Evolutionary conservation across 2,329 filamentous ascomycete species (phyloP).

Genomic region (Cladosporium sp.): DNA sequence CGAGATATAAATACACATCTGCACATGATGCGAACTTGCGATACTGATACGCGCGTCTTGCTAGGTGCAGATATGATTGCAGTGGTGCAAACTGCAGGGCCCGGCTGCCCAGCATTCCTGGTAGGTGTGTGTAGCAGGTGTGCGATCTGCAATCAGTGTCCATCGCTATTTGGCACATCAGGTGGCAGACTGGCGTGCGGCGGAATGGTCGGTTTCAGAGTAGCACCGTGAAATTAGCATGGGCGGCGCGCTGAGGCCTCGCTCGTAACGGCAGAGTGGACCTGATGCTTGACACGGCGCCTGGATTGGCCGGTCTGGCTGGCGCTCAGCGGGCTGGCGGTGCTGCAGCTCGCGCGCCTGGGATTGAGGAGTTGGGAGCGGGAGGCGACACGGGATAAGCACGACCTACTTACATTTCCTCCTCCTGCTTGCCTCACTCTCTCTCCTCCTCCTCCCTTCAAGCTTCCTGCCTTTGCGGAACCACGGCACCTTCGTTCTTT

Average conservation of each 20-base stretch:
- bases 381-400: background rate
- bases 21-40: background rate
- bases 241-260: background rate
- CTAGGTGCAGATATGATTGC: background rate
- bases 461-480: background rate
- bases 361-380: background rate
- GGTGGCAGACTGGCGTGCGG: background rate
- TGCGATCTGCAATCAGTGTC: background rate
- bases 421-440: conserved; percentile 10
- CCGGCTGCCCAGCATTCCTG: background rate
- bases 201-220: background rate
- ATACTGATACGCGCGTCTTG: background rate
- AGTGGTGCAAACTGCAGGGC: background rate
- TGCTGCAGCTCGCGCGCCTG: background rate
- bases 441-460: conserved; percentile 15
- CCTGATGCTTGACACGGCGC: background rate
- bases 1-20: background rate
- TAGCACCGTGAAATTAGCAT: background rate
- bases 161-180: background rate
- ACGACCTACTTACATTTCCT: background rate
- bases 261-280: background rate
- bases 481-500: conserved; percentile 11
- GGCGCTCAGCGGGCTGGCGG: background rate
- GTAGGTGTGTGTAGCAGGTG: background rate
- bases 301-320: background rate